Conservation (phyloP, 768 basidiomycete species). For the Boletus rubroflammeus region DNA sequence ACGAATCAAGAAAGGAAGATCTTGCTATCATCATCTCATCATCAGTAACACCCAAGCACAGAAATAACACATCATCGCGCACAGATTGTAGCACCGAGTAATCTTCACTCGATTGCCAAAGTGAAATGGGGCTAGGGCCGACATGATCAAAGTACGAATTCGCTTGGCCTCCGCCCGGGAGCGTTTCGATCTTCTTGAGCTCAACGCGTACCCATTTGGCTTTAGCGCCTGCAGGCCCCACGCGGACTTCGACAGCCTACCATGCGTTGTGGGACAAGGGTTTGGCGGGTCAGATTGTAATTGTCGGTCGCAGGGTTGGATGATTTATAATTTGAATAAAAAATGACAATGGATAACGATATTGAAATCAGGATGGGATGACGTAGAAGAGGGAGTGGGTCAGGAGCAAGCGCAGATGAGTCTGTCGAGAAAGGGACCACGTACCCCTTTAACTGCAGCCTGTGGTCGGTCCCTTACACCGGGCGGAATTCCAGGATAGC, state of each 20-base stretch:
- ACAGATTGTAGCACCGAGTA: slow-evolving; percentile 69
- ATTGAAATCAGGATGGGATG: neutral
- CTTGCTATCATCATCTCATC: slow-evolving; percentile 49
- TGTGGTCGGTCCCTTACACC: slow-evolving; percentile 70
- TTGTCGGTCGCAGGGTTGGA: slow-evolving; percentile 4
- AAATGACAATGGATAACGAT: neutral
- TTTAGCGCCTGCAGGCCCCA: slow-evolving; percentile 71
- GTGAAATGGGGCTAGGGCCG: slow-evolving; percentile 73
- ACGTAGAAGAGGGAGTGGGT: neutral
- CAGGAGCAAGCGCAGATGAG: neutral
- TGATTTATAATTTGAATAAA: neutral
- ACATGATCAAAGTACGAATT: slow-evolving; percentile 79
- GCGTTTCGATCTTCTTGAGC: slow-evolving; percentile 84
- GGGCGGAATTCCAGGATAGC: slow-evolving; percentile 89
- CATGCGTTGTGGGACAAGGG: neutral
- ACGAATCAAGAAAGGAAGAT: slow-evolving; percentile 86
- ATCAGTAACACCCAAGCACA: slow-evolving; percentile 1
- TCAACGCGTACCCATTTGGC: slow-evolving; percentile 92
- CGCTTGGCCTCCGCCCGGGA: slow-evolving; percentile 63
- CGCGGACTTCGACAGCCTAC: slow-evolving; percentile 83
- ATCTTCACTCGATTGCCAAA: slow-evolving; percentile 81
- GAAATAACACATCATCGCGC: slow-evolving; percentile 15
- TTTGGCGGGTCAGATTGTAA: neutral
- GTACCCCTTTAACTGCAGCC: slow-evolving; percentile 81
- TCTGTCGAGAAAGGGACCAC: slow-evolving; percentile 30